Evolutionary conservation across 106 monocot species (phyloP).

Genomic region (Acanthochlamys bracteata): DNA sequence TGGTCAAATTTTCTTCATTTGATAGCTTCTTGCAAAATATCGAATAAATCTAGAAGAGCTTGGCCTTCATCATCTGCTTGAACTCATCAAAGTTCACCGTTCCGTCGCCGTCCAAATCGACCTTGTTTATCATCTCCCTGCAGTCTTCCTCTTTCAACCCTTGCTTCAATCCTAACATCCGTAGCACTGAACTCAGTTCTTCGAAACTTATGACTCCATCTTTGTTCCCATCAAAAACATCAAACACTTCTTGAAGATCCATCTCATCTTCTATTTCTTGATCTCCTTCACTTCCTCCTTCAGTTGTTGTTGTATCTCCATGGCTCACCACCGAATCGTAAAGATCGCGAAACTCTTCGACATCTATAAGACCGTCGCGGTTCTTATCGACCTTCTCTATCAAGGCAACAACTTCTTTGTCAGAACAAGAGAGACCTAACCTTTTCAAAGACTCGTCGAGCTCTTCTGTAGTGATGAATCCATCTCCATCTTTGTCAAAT

Average conservation of each 20-base stretch:
- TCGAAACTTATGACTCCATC: slow-evolving; percentile 55
- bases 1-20: background rate
- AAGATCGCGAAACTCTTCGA: slow-evolving; percentile 38
- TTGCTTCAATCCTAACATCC: slow-evolving; percentile 23
- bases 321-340: slow-evolving; percentile 15
- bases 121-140: slow-evolving; percentile 47
- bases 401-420: slow-evolving; percentile 22
- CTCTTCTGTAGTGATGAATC: slow-evolving; percentile 42
- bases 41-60: slow-evolving; percentile 3
- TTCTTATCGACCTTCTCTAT: slow-evolving; percentile 35
- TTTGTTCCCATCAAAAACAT: slow-evolving; percentile 47
- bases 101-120: slow-evolving; percentile 64
- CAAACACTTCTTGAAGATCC: slow-evolving; percentile 41
- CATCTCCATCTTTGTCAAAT: slow-evolving; percentile 46
- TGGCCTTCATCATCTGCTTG: slow-evolving; percentile 55
- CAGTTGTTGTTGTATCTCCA: background rate
- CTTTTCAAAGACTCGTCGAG: slow-evolving; percentile 28
- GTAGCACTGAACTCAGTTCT: slow-evolving; percentile 37
- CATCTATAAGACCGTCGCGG: slow-evolving; percentile 42
- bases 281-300: background rate
- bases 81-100: slow-evolving; percentile 63
- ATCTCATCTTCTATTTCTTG: slow-evolving; percentile 8
- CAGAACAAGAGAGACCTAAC: slow-evolving; percentile 19
- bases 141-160: slow-evolving; percentile 31
- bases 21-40: background rate